These are phyloP conservation scores for Raffaelea albimanens DNA, from an alignment of 2,329 filamentous ascomycete species.

Conservation along the genomic window DNA sequence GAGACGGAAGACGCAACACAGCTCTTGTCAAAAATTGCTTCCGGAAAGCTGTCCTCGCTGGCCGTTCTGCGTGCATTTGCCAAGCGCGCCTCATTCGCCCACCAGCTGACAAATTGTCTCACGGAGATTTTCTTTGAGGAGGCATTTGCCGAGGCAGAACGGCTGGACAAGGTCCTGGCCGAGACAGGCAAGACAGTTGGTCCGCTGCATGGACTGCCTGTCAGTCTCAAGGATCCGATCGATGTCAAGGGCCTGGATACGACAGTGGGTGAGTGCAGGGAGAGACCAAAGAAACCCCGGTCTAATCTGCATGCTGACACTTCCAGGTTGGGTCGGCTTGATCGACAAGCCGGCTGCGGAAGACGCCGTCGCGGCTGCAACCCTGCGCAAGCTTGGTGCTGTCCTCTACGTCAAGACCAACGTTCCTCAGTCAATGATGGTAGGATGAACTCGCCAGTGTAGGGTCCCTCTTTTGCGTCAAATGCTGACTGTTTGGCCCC, in stretches of 20 bases:
- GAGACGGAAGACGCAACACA: conserved; percentile 18
- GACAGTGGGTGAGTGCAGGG: conserved; percentile 36
- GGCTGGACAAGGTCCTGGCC: conserved; percentile 38
- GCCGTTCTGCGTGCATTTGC: conserved; percentile 25
- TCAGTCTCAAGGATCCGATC: conserved; percentile 64
- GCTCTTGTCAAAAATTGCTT: conserved; percentile 23
- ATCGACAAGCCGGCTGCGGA: conserved; percentile 43
- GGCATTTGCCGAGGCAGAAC: conserved; percentile 35
- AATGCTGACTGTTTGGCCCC: background rate
- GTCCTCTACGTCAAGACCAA: conserved; percentile 48
- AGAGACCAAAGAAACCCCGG: too few relatives aligned
- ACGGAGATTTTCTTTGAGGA: conserved; percentile 43
- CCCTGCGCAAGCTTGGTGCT: conserved; percentile 35
- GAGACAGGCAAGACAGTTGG: conserved; percentile 39
- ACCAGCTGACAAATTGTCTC: conserved; percentile 36
- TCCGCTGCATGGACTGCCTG: conserved; percentile 54
- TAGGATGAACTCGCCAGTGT: too few relatives aligned
- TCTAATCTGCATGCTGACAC: background rate
- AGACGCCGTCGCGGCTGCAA: conserved; percentile 21
- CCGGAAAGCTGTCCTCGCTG: conserved; percentile 24
- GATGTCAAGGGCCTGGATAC: conserved; percentile 49
- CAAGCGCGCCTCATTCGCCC: conserved; percentile 25
- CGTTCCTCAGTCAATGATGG: conserved; percentile 52
- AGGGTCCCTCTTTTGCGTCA: background rate
- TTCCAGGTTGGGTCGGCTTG: background rate